Evolutionary conservation across 2,329 filamentous ascomycete species (phyloP).

Genomic region (Septoria petroselini): DNA sequence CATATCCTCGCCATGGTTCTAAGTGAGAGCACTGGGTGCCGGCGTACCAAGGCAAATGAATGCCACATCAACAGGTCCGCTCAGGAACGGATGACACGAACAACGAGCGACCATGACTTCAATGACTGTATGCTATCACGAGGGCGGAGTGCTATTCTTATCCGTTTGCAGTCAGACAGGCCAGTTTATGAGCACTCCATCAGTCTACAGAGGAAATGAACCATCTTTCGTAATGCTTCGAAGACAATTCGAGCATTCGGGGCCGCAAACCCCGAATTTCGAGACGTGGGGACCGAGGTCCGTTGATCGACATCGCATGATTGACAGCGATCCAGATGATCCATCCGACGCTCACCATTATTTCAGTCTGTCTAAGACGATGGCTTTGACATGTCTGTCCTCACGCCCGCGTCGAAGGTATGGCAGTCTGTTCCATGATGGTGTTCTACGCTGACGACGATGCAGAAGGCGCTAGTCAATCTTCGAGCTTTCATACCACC

Average conservation of each 20-base stretch:
- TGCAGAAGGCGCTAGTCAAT: conserved; percentile 51
- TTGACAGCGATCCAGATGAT: conserved; percentile 7
- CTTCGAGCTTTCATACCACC: conserved; percentile 57
- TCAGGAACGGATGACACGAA: too few relatives aligned
- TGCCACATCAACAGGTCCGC: too few relatives aligned
- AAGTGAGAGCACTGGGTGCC: too few relatives aligned
- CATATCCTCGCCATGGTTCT: too few relatives aligned
- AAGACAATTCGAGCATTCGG: too few relatives aligned
- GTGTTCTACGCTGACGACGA: conserved; percentile 4
- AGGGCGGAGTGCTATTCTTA: background rate
- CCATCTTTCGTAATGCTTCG: background rate
- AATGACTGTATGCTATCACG: too few relatives aligned
- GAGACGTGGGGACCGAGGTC: conserved; percentile 11
- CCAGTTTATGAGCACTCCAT: too few relatives aligned
- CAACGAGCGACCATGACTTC: background rate
- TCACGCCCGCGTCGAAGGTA: conserved; percentile 38
- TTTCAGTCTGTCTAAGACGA: conserved; percentile 13
- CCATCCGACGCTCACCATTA: background rate
- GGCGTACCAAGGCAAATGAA: too few relatives aligned
- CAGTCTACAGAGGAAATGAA: background rate
- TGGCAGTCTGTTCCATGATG: background rate
- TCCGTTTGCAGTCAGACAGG: background rate
- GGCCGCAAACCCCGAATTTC: background rate
- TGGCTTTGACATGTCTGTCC: conserved; percentile 34
- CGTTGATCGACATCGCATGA: conserved; percentile 14